phyloP scores from a whole-genome alignment of 2,329 filamentous ascomycete genomes.

The Ascosphaera pollenicola region DNA sequence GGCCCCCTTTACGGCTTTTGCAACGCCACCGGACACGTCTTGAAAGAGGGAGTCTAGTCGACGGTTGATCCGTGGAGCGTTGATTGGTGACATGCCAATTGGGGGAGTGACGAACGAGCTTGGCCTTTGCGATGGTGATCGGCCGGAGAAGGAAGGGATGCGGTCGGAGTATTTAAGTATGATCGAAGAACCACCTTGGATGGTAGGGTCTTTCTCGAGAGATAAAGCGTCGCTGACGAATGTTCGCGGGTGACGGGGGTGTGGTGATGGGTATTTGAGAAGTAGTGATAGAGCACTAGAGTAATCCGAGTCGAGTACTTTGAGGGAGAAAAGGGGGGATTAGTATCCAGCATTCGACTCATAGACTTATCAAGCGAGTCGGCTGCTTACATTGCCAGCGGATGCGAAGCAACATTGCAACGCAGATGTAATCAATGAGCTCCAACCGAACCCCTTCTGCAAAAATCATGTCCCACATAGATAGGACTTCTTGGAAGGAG shows the following conservation, averaged over 20 bases:
- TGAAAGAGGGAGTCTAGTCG: constrained; percentile 25
- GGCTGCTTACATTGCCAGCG: constrained; percentile 55
- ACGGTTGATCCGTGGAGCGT: constrained; percentile 13
- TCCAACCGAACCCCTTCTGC: constrained; percentile 62
- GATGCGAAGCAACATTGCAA: constrained; percentile 81
- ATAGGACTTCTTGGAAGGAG: constrained; percentile 60
- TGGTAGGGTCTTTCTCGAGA: constrained; percentile 21
- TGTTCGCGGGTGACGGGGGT: constrained; percentile 44
- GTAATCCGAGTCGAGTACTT: constrained; percentile 72
- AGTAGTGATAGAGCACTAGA: constrained; percentile 63
- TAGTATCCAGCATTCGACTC: constrained; percentile 6
- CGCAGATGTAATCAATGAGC: constrained; percentile 73
- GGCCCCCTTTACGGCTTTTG: constrained; percentile 26
- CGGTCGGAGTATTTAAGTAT: constrained; percentile 26
- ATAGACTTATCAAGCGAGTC: constrained; percentile 4
- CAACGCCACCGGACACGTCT: constrained; percentile 26
- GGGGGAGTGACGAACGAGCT: not conserved
- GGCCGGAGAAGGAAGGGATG: constrained; percentile 15
- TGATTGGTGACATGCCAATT: constrained; percentile 3
- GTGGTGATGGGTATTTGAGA: constrained; percentile 57
- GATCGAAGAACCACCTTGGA: constrained; percentile 21
- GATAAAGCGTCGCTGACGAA: constrained; percentile 68
- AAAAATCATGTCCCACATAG: constrained; percentile 81
- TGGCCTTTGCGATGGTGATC: constrained; percentile 3
- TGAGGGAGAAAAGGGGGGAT: not conserved